Percentiles rank a stretch among this genome's conserved stretches.
phyloP scores from a whole-genome alignment of 108 stramenopile species.

The Phaeodactylum tricornutum region DNA sequence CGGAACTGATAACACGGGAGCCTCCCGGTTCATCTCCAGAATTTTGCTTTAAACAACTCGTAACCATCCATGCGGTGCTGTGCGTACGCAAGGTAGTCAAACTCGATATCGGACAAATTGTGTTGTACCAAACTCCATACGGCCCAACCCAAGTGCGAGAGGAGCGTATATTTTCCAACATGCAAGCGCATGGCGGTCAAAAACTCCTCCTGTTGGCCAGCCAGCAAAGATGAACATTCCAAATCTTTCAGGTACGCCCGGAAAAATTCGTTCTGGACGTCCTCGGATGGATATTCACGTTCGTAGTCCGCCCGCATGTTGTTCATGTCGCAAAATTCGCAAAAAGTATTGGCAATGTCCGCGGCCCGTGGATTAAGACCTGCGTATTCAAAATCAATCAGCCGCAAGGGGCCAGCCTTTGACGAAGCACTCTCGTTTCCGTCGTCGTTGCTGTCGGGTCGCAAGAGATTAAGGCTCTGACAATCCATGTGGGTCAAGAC shows the following conservation, averaged over 20 bases:
- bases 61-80: constrained; percentile 51
- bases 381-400: constrained; percentile 82
- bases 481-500: constrained; percentile 58
- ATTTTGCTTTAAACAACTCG: constrained; percentile 20
- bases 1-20: too few species aligned
- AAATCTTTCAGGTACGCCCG: constrained; percentile 22
- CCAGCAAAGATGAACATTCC: not conserved
- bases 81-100: constrained; percentile 69
- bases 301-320: constrained; percentile 46
- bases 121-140: constrained; percentile 61
- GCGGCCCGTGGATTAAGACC: constrained; percentile 59
- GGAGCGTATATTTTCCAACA: constrained; percentile 31
- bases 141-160: constrained; percentile 67
- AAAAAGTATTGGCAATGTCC: constrained; percentile 83
- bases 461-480: constrained; percentile 40
- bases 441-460: constrained; percentile 5
- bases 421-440: too few species aligned
- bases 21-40: too few species aligned
- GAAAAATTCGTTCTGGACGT: constrained; percentile 33
- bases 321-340: constrained; percentile 59
- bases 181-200: constrained; percentile 23
- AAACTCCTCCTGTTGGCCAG: constrained; percentile 14
- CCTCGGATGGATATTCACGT: constrained; percentile 35
- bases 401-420: too few species aligned
- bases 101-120: constrained; percentile 35